phyloP scores from a whole-genome alignment of 768 basidiomycete species.

The Leucocoprinus leucothites region DNA sequence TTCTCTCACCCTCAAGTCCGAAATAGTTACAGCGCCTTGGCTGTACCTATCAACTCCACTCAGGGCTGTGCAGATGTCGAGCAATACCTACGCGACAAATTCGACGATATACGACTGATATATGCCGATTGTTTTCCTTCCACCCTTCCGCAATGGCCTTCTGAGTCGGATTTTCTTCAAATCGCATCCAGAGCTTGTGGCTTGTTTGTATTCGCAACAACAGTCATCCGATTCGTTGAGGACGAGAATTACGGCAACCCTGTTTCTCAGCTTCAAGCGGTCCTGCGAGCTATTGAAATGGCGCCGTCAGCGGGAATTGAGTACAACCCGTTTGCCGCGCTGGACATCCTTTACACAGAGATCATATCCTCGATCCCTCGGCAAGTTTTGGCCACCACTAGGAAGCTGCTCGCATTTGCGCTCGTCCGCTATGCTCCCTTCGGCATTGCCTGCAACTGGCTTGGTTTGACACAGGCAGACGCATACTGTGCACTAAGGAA shows the following conservation, averaged over 20 bases:
- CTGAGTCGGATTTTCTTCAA: constrained; percentile 2
- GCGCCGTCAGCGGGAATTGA: not conserved
- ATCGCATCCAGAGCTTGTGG: constrained; percentile 20
- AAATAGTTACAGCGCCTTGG: not conserved
- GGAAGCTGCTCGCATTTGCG: not conserved
- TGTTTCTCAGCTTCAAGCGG: no score
- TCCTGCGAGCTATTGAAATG: no score
- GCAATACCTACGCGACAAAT: constrained; percentile 12
- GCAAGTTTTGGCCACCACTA: not conserved
- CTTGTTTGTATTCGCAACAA: constrained; percentile 23
- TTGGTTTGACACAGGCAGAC: not conserved
- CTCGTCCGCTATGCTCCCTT: not conserved
- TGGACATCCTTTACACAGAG: not conserved
- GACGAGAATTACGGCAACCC: no score
- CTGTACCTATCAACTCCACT: constrained; percentile 9
- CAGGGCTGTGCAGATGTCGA: constrained; percentile 16
- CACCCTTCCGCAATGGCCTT: constrained; percentile 18
- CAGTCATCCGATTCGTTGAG: not conserved
- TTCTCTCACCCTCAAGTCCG: constrained; percentile 2
- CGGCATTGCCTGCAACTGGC: not conserved
- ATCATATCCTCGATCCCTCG: not conserved
- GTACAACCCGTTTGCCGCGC: not conserved
- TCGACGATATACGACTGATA: constrained; percentile 8
- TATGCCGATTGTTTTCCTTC: not conserved
- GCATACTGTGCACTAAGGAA: not conserved